Evolutionary conservation across 140 eudicot genomes (phyloP).

Genomic region (Flaveria floridana): DNA sequence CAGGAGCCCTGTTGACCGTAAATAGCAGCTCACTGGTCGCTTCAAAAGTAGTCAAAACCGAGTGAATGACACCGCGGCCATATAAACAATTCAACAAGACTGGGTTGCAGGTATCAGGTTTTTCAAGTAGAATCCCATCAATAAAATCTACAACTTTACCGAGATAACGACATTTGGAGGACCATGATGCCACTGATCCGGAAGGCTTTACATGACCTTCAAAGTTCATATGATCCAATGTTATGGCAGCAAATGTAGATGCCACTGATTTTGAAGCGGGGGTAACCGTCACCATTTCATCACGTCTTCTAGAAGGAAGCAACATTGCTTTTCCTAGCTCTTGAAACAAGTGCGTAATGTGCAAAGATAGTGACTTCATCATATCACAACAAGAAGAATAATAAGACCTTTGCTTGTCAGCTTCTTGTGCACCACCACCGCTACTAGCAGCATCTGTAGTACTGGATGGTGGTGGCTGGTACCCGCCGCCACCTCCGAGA

Average conservation of each 20-base stretch:
- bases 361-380: slow-evolving; percentile 76
- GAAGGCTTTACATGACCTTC: slow-evolving; percentile 64
- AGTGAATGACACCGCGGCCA: slow-evolving; percentile 79
- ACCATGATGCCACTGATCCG: slow-evolving; percentile 73
- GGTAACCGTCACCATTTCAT: slow-evolving; percentile 66
- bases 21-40: slow-evolving; percentile 93
- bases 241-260: slow-evolving; percentile 71
- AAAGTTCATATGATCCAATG: slow-evolving; percentile 73
- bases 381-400: slow-evolving; percentile 79
- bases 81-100: slow-evolving; percentile 76
- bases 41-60: slow-evolving; percentile 85
- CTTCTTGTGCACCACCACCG: slow-evolving; percentile 45
- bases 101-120: slow-evolving; percentile 81
- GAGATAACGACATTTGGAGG: slow-evolving; percentile 83
- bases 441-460: slow-evolving; percentile 48
- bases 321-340: slow-evolving; percentile 95
- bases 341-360: slow-evolving; percentile 85
- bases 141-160: slow-evolving; percentile 87
- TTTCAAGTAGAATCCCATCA: slow-evolving; percentile 76
- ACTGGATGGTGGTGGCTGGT: slow-evolving; percentile 41
- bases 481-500: slow-evolving; percentile 44
- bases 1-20: slow-evolving; percentile 70
- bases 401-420: slow-evolving; percentile 63
- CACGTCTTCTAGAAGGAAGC: slow-evolving; percentile 87
- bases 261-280: slow-evolving; percentile 87